phyloP scores from a whole-genome alignment of 495 filamentous ascomycete genomes.

The Penicillium herquei region DNA sequence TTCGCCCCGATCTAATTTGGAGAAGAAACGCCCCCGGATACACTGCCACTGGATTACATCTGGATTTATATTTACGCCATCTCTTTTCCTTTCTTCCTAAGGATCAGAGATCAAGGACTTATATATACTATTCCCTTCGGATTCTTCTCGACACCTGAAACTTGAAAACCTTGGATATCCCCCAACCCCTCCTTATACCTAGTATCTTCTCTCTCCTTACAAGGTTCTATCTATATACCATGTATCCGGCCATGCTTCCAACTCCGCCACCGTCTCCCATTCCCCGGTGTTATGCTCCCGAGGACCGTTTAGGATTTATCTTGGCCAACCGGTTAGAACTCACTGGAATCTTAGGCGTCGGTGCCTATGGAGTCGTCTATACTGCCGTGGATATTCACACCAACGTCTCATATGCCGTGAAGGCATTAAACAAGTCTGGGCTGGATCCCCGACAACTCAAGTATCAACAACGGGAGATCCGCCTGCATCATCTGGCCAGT shows the following conservation, averaged over 20 bases:
- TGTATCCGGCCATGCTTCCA: constrained; percentile 55
- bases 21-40: no score
- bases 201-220: neutral
- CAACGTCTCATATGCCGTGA: constrained; percentile 84
- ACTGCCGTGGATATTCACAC: constrained; percentile 86
- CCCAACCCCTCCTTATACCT: neutral
- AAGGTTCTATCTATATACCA: constrained; percentile 14
- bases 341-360: constrained; percentile 82
- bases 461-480: constrained; percentile 93
- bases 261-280: constrained; percentile 59
- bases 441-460: constrained; percentile 82
- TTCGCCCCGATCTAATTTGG: no score
- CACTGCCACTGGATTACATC: no score
- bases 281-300: constrained; percentile 55
- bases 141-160: neutral
- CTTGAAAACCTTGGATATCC: neutral
- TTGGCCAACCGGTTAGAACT: constrained; percentile 81
- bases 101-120: neutral
- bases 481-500: constrained; percentile 83
- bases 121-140: neutral
- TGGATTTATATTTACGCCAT: neutral
- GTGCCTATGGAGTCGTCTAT: constrained; percentile 97
- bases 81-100: neutral
- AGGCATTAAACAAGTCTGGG: constrained; percentile 89
- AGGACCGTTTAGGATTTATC: constrained; percentile 83